Evolutionary conservation across 225 moss, liverwort and hornwort genomes (phyloP).

Genomic region (Sphagnum contortum): DNA sequence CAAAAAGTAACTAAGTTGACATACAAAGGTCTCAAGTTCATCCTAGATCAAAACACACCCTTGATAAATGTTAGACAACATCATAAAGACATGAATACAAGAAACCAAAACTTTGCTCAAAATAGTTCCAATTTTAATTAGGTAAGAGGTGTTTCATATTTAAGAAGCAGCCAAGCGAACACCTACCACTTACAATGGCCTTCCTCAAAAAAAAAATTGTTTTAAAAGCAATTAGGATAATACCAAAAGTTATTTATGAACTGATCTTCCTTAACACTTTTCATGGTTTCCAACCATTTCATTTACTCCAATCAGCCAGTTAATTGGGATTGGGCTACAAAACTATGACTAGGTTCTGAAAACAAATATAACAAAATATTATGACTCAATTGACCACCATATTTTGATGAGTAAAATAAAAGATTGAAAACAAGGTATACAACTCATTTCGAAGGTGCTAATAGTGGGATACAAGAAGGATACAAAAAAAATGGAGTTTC

Average conservation of each 20-base stretch:
- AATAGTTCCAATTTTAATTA: not conserved
- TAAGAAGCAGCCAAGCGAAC: not conserved
- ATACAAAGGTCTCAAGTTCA: no score
- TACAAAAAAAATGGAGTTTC: slow-evolving; percentile 20
- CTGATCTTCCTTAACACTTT: slow-evolving; percentile 34
- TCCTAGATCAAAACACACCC: no score
- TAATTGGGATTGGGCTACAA: slow-evolving; percentile 23
- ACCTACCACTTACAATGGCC: not conserved
- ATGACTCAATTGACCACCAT: slow-evolving; percentile 20
- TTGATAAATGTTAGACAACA: not conserved
- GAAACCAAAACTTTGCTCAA: not conserved
- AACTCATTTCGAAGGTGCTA: slow-evolving; percentile 41
- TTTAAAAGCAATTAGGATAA: slow-evolving; percentile 35
- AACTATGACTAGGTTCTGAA: slow-evolving; percentile 24
- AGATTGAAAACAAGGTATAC: slow-evolving; percentile 36
- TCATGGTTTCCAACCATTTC: slow-evolving; percentile 27
- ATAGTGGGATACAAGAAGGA: slow-evolving; percentile 29
- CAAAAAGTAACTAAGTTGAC: no score
- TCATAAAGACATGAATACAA: not conserved
- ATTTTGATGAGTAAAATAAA: slow-evolving; percentile 23
- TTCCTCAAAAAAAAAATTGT: slow-evolving; percentile 9
- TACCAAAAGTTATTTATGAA: slow-evolving; percentile 33
- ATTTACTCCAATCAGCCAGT: slow-evolving; percentile 31
- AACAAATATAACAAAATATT: slow-evolving; percentile 5
- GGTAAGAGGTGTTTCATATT: not conserved